A percentile compares a stretch with the other conserved stretches of the same genome.
These are phyloP conservation scores for Glutinoglossum americanum DNA, from an alignment of 495 filamentous ascomycete species.

Conservation along the genomic window DNA sequence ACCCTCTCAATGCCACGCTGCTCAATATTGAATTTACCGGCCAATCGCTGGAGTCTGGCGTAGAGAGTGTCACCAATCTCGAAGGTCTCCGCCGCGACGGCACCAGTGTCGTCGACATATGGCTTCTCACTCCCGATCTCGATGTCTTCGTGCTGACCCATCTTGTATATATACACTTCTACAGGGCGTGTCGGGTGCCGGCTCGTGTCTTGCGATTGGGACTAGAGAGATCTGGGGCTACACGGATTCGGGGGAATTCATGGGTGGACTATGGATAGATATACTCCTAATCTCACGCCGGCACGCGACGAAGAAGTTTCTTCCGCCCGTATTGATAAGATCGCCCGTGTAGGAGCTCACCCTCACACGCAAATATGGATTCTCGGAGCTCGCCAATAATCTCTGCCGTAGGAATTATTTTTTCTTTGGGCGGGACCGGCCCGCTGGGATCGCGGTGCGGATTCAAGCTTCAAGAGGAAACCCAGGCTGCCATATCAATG, in stretches of 20 bases:
- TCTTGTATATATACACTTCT: no score
- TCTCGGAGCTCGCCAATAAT: background rate
- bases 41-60: conserved; percentile 47
- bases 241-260: background rate
- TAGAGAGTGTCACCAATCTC: conserved; percentile 35
- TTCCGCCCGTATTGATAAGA: background rate
- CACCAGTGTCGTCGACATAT: conserved; percentile 27
- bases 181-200: no score
- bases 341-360: background rate
- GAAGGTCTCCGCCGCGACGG: conserved; percentile 39
- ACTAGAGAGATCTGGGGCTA: no score
- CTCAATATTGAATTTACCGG: conserved; percentile 49
- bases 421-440: background rate
- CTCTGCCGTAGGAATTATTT: background rate
- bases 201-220: no score
- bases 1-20: conserved; percentile 67
- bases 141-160: background rate
- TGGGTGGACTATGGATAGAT: background rate
- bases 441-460: background rate
- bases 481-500: no score
- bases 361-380: background rate
- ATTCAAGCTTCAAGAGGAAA: no score
- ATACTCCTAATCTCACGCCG: background rate
- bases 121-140: background rate
- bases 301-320: background rate